Percentiles rank a stretch among this genome's conserved stretches.
These are phyloP conservation scores for Castanea mollissima DNA, from an alignment of 306 rosid species.

Conservation along the genomic window DNA sequence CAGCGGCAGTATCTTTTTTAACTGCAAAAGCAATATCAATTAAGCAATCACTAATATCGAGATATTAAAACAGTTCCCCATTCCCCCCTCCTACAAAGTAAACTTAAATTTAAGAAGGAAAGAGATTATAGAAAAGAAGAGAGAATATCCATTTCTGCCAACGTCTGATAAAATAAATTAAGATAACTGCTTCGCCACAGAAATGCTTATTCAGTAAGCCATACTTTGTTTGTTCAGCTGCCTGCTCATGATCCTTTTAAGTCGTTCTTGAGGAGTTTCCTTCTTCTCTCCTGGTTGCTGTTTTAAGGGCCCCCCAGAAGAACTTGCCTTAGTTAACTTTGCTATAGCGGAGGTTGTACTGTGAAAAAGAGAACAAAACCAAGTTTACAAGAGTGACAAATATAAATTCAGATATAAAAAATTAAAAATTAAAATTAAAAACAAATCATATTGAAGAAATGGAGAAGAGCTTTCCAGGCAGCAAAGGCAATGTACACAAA, in stretches of 20 bases:
- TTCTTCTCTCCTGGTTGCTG: constrained; percentile 84
- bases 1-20: constrained; percentile 94
- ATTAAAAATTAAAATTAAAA: too few relatives aligned
- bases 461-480: not conserved
- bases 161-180: not conserved
- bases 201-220: constrained; percentile 27
- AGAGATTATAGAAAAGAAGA: not conserved
- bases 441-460: not conserved
- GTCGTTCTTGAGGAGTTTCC: constrained; percentile 99
- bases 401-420: not conserved
- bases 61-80: not conserved
- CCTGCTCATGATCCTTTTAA: constrained; percentile 95
- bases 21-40: constrained; percentile 48
- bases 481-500: not conserved
- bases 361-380: constrained; percentile 23
- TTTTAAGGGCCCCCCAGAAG: constrained; percentile 70
- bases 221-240: constrained; percentile 94
- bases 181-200: constrained; percentile 13
- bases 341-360: constrained; percentile 84
- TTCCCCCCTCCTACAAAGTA: not conserved
- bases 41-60: not conserved
- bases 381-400: not conserved
- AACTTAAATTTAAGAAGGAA: not conserved
- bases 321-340: constrained; percentile 70
- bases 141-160: not conserved